These are phyloP conservation scores for Juglanconis oblonga DNA, from an alignment of 2,329 filamentous ascomycete species.

Conservation along the genomic window DNA sequence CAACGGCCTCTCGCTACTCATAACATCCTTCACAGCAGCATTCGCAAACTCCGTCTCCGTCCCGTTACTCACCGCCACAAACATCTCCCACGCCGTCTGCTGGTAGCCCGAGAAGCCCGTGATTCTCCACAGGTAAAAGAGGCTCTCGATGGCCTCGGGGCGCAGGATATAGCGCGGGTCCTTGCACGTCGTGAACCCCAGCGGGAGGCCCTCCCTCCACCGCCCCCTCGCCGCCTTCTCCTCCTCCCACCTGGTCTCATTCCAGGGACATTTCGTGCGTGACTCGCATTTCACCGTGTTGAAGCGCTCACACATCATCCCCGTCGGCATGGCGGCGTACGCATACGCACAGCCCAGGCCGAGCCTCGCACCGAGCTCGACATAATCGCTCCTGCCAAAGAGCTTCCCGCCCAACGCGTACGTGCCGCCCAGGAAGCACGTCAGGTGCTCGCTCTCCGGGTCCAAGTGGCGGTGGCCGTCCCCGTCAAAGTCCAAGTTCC, in stretches of 20 bases:
- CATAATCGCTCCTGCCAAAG: conserved; percentile 50
- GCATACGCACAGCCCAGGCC: conserved; percentile 62
- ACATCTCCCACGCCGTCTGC: conserved; percentile 54
- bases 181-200: conserved; percentile 60
- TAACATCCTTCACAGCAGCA: conserved; percentile 48
- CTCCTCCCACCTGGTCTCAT: conserved; percentile 31
- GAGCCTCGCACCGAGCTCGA: conserved; percentile 54
- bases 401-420: conserved; percentile 65
- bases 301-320: conserved; percentile 59
- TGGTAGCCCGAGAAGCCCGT: conserved; percentile 46
- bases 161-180: conserved; percentile 49
- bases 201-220: conserved; percentile 32
- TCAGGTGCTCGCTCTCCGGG: conserved; percentile 53
- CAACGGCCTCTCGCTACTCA: conserved; percentile 30
- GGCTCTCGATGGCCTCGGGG: conserved; percentile 30
- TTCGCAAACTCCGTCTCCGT: conserved; percentile 47
- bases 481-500: conserved; percentile 31
- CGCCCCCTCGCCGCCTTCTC: conserved; percentile 20
- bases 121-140: conserved; percentile 53
- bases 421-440: conserved; percentile 70
- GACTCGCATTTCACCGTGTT: conserved; percentile 40
- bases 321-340: conserved; percentile 54
- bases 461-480: conserved; percentile 30
- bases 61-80: conserved; percentile 40
- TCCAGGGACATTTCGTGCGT: conserved; percentile 40